Evolutionary conservation across 2,329 filamentous ascomycete species (phyloP), one percentile per base, ranked within the genome.

Genomic region (Talaromyces sp.): DNA sequence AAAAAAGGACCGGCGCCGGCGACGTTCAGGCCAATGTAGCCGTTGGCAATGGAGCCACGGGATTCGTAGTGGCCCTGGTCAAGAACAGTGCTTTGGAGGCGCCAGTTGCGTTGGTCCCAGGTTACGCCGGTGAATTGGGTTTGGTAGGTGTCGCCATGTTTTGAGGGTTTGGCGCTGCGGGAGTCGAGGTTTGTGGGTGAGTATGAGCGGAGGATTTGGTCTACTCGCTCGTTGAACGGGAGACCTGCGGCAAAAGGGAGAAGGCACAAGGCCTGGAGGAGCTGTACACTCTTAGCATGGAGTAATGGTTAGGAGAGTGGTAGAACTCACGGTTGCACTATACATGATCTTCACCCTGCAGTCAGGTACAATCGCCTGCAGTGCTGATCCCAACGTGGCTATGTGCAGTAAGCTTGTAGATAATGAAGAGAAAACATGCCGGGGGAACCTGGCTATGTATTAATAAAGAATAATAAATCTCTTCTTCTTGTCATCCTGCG

Each of bases 1-100:
- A 88, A 89, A 72, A 89, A 87, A 0, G 87, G 87, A 0, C 88
- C 88, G 7, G 82, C 79, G n/a, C 86, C 83, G 27, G 87, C 86
- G 31, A 89, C 80, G 67, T 84, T 88, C 71, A 89, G 87, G 8
- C 88, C 88, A 5, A 89, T 73, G 69, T 90, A 90, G 22, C 88
- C 88, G 72, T 89, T 89, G 4, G 85, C 84, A 45, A 88, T 78
- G 13, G 84, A 84, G 19, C 86, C 81, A 51, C 87, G 86, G 3
- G 85, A 84, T 71, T 89, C 85, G 70, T 85, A 87, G 70, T 87
- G 81, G 34, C 86, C 85, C 75, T 83, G 83, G 66, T 86, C 82
- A 15, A 89, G 75, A 10, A 75, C 73, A 11, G 79, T 83, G 10
- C 85, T 87, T 5, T 78, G 80, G 25, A 89, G 75, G 15, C 79